These are phyloP conservation scores for Solanum chiquidenum DNA, from an alignment of 257 asterid genomes.

Conservation along the genomic window DNA sequence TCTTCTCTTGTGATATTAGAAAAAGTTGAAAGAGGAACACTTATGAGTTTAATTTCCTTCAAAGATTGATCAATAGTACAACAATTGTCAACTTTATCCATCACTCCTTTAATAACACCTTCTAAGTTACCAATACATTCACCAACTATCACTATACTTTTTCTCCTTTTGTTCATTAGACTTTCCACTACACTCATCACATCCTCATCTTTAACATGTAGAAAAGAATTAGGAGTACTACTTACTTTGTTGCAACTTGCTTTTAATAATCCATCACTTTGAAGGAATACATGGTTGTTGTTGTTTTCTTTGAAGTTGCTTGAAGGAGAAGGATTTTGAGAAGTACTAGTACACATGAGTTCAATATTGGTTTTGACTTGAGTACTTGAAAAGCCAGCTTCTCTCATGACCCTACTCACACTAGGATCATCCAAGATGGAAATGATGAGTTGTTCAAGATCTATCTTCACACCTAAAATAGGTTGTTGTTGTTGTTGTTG, in stretches of 20 bases:
- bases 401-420: slow-evolving; percentile 87
- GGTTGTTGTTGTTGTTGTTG: slow-evolving; percentile 68
- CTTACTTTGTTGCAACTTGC: neutral
- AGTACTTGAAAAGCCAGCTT: slow-evolving; percentile 79
- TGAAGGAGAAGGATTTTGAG: neutral
- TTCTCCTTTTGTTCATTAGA: slow-evolving; percentile 16
- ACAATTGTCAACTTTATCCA: slow-evolving; percentile 33
- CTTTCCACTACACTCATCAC: slow-evolving; percentile 32
- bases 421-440: slow-evolving; percentile 87
- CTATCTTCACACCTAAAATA: slow-evolving; percentile 50
- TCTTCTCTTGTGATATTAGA: slow-evolving; percentile 41
- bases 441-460: slow-evolving; percentile 71
- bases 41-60: slow-evolving; percentile 44
- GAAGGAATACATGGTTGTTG: neutral
- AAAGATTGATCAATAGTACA: slow-evolving; percentile 9
- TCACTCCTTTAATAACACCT: slow-evolving; percentile 31
- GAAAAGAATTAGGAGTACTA: neutral
- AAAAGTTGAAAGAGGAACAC: slow-evolving; percentile 42
- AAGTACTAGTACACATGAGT: neutral
- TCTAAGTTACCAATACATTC: slow-evolving; percentile 40
- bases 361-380: slow-evolving; percentile 72
- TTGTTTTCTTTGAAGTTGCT: neutral
- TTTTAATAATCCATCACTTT: neutral
- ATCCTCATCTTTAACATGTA: slow-evolving; percentile 29
- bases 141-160: slow-evolving; percentile 52